Evolutionary conservation across 805 yeast genomes (phyloP).

Genomic region (Saccharomyces kudriavzevii): DNA sequence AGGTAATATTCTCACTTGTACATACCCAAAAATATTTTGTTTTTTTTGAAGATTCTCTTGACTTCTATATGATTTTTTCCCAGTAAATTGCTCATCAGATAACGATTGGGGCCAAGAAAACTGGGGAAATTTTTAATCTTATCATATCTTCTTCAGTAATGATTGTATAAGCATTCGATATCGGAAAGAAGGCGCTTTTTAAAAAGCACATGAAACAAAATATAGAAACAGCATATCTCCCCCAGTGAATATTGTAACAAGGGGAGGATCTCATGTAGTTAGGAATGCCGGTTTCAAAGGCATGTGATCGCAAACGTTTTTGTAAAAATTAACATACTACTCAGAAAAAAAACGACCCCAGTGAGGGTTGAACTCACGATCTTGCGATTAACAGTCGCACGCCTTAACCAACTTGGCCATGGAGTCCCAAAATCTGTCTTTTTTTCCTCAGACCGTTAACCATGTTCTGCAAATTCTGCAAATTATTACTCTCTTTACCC

Average conservation of each 20-base stretch:
- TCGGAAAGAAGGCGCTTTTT: too few relatives aligned
- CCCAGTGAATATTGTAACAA: neutral
- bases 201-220: too few relatives aligned
- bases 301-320: too few relatives aligned
- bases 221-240: neutral
- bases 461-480: too few relatives aligned
- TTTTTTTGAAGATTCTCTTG: neutral
- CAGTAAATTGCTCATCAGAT: neutral
- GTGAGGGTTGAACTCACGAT: conserved; percentile 56
- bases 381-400: conserved; percentile 61
- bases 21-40: neutral
- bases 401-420: conserved; percentile 58
- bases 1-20: neutral
- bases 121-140: neutral
- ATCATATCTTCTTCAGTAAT: too few relatives aligned
- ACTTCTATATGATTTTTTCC: neutral
- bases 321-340: neutral
- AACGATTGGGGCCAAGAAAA: neutral
- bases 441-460: too few relatives aligned
- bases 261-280: neutral
- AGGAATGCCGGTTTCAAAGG: neutral
- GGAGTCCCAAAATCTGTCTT: conserved; percentile 30
- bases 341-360: conserved; percentile 38
- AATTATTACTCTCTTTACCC: too few relatives aligned
- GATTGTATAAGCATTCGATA: too few relatives aligned